Base-by-base conservation (phyloP, 2,329 filamentous ascomycete species). In the Cytospora schulzeri region DNA sequence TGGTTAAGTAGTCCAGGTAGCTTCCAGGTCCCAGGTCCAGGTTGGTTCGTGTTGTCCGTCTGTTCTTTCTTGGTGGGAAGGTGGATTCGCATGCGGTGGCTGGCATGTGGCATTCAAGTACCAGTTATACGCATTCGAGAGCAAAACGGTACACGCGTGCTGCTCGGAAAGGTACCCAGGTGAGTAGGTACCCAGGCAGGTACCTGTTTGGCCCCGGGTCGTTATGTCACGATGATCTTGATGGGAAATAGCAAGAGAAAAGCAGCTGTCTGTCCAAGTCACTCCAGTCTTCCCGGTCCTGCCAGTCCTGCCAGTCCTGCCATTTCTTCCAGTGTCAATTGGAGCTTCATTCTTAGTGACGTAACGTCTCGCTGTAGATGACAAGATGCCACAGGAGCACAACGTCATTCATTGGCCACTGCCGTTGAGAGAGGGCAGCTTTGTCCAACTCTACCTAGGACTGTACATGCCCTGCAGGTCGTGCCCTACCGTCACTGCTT, bases 201-300 rank as follows among this genome's bases (percentile, higher is more conserved):
- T 41, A 41, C 35, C 35, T 41, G 19, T 15, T 7, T 41, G 6
- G 1, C 17, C 38, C 19, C 15, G 38, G 45, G 41, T 24, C n/a
- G 45, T 48, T 48, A 48, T 48, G 56, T 41, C 48, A 53, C 48
- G 26, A 61, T 50, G 38, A 62, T 62, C 59, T 56, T 29, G 38
- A 62, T 56, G 52, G 59, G 52, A 28, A 41, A n/a, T 17, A 17
- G 38, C 38, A 9, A 55, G 33, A 31, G n/a, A 22, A 26, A 14
- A 29, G 29, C n/a, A 28, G 31, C 19, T 11, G n/a, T n/a, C n/a
- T 19, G n/a, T n/a, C n/a, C n/a, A n/a, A n/a, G n/a, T n/a, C n/a
- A n/a, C n/a, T n/a, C n/a, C n/a, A 12, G 50, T 33, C 31, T 33
- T 33, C 7, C 31, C 31, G 15, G 29, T 31, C 29, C 29, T 31